phyloP scores from a whole-genome alignment of 495 filamentous ascomycete species.

The Daldinia caldariorum region DNA sequence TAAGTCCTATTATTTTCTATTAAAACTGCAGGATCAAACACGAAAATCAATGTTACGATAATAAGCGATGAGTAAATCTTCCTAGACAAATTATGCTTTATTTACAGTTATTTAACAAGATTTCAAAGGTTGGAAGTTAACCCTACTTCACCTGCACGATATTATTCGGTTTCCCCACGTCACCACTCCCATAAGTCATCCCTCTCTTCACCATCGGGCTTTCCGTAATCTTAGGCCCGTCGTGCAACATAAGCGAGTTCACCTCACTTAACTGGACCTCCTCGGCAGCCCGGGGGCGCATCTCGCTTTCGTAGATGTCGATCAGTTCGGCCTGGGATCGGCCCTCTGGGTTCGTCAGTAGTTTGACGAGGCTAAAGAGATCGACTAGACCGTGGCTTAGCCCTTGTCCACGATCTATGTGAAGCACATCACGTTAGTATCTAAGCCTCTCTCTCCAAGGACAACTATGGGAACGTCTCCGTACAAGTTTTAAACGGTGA shows the following conservation, averaged over 20 bases:
- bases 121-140: neutral
- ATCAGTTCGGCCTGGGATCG: constrained; percentile 45
- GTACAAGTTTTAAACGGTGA: neutral
- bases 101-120: neutral
- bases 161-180: neutral
- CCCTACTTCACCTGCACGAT: neutral
- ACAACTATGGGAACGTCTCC: neutral
- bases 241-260: constrained; percentile 58
- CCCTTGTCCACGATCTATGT: constrained; percentile 62
- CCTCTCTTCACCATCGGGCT: constrained; percentile 45
- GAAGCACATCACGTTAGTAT: constrained; percentile 1
- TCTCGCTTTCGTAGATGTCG: constrained; percentile 58
- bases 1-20: neutral
- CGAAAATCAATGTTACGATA: neutral
- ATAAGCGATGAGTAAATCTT: neutral
- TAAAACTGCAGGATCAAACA: neutral
- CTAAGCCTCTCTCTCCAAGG: neutral
- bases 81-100: neutral
- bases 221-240: constrained; percentile 54
- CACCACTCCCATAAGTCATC: constrained; percentile 28
- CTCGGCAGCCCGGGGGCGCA: constrained; percentile 58
- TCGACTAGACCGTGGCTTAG: constrained; percentile 61
- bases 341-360: constrained; percentile 42
- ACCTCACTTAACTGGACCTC: constrained; percentile 55
- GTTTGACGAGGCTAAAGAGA: constrained; percentile 53